Percentiles rank a stretch among this genome's conserved stretches.
These are phyloP conservation scores for Tolypocladium amazonense DNA, from an alignment of 2,329 filamentous ascomycete genomes.

Conservation along the genomic window DNA sequence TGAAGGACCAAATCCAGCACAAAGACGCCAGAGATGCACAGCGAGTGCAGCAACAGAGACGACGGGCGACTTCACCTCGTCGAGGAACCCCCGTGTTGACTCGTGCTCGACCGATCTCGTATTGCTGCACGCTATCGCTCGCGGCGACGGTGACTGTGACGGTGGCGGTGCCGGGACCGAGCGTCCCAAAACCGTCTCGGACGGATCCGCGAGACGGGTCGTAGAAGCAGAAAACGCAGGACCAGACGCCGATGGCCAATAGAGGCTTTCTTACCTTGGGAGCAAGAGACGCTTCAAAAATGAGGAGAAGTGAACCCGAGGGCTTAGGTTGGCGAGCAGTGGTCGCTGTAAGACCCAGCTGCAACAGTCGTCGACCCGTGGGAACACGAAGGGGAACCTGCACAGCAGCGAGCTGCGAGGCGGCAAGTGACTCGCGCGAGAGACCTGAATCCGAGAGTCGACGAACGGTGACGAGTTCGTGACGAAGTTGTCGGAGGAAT, in stretches of 20 bases:
- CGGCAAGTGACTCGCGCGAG: conserved; percentile 18
- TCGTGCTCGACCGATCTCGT: background rate
- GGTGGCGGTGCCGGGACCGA: background rate
- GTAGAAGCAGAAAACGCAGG: background rate
- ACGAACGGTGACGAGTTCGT: conserved; percentile 16
- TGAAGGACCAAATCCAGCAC: background rate
- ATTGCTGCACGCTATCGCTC: background rate
- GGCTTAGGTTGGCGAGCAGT: conserved; percentile 4
- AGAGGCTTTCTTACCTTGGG: background rate
- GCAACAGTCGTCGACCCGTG: background rate
- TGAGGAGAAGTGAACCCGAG: conserved; percentile 4
- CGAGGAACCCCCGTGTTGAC: background rate
- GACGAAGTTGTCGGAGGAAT: conserved; percentile 22
- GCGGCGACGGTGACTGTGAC: background rate
- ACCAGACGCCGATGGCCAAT: background rate
- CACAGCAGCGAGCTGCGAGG: conserved; percentile 17
- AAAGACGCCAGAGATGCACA: background rate
- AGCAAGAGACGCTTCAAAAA: background rate
- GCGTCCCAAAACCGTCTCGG: background rate
- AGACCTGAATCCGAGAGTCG: conserved; percentile 13
- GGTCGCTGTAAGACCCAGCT: background rate
- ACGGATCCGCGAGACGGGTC: background rate
- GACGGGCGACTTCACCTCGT: background rate
- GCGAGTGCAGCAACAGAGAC: background rate
- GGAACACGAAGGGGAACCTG: conserved; percentile 10